Evolutionary conservation across 768 basidiomycete genomes (phyloP).

Genomic region (Boletus rufocinnamomeus): DNA sequence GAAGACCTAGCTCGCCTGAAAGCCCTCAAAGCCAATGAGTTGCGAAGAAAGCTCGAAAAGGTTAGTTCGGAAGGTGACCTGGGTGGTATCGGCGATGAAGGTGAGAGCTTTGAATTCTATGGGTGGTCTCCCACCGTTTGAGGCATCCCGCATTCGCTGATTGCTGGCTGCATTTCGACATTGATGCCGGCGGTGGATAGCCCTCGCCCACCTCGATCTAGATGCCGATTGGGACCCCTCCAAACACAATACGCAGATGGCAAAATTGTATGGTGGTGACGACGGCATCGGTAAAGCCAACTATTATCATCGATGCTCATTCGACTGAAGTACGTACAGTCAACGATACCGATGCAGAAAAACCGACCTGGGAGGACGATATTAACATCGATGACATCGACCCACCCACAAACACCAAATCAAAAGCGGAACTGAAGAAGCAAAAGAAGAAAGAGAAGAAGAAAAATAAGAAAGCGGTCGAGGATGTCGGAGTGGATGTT

Average conservation of each 20-base stretch:
- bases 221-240: conserved; percentile 94
- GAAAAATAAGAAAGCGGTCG: conserved; percentile 35
- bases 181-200: conserved; percentile 34
- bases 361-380: conserved; percentile 92
- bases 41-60: conserved; percentile 71
- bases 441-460: conserved; percentile 57
- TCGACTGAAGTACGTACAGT: conserved; percentile 9
- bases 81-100: conserved; percentile 30
- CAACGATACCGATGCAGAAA: conserved; percentile 49
- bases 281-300: conserved; percentile 37
- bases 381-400: conserved; percentile 75
- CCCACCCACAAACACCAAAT: conserved; percentile 36
- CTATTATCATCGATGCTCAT: not conserved
- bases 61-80: conserved; percentile 73
- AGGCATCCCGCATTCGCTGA: not conserved
- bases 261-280: conserved; percentile 63
- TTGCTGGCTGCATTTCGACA: not conserved
- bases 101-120: conserved; percentile 14
- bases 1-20: conserved; percentile 85
- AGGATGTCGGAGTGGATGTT: conserved; percentile 49
- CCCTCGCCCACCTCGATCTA: conserved; percentile 71
- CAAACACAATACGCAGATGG: conserved; percentile 83
- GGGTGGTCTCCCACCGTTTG: not conserved
- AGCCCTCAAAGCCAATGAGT: conserved; percentile 81
- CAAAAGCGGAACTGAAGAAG: conserved; percentile 27